A percentile compares a stretch with the other conserved stretches of the same genome.
Evolutionary conservation across 371 early-diverging fungal genomes (phyloP).

Genomic region (Rhizopus stolonifer): DNA sequence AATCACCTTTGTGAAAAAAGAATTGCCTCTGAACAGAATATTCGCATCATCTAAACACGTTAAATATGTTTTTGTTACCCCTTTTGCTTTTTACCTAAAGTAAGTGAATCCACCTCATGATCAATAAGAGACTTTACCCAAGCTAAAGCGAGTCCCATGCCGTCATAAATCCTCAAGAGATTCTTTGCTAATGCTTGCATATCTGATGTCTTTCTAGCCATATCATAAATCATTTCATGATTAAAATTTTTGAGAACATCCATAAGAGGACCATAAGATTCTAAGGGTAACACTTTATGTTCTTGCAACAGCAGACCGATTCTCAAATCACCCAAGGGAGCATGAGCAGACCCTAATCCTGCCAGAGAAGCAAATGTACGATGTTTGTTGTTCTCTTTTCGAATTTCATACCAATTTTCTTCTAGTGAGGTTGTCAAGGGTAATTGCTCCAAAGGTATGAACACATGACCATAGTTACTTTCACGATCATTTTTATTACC

Average conservation of each 20-base stretch:
- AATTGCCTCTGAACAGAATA: slow-evolving; percentile 70
- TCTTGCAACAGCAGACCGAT: slow-evolving; percentile 61
- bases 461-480: slow-evolving; percentile 23
- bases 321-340: slow-evolving; percentile 53
- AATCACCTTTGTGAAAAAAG: slow-evolving; percentile 74
- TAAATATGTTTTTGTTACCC: not conserved
- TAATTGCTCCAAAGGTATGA: slow-evolving; percentile 29
- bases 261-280: slow-evolving; percentile 19
- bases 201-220: slow-evolving; percentile 43
- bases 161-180: slow-evolving; percentile 55
- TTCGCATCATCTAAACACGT: slow-evolving; percentile 47
- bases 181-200: slow-evolving; percentile 60
- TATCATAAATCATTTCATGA: slow-evolving; percentile 48
- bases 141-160: slow-evolving; percentile 36
- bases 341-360: slow-evolving; percentile 25
- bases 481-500: slow-evolving; percentile 40
- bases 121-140: slow-evolving; percentile 64
- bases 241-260: slow-evolving; percentile 44
- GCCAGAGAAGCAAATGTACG: slow-evolving; percentile 32
- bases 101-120: slow-evolving; percentile 57
- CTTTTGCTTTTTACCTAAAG: slow-evolving; percentile 26
- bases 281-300: slow-evolving; percentile 46
- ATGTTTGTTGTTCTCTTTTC: slow-evolving; percentile 30
- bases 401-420: slow-evolving; percentile 56
- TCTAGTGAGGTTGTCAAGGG: slow-evolving; percentile 15